Base-by-base conservation (phyloP, 306 rosid genomes). In the Casuarina glauca region DNA sequence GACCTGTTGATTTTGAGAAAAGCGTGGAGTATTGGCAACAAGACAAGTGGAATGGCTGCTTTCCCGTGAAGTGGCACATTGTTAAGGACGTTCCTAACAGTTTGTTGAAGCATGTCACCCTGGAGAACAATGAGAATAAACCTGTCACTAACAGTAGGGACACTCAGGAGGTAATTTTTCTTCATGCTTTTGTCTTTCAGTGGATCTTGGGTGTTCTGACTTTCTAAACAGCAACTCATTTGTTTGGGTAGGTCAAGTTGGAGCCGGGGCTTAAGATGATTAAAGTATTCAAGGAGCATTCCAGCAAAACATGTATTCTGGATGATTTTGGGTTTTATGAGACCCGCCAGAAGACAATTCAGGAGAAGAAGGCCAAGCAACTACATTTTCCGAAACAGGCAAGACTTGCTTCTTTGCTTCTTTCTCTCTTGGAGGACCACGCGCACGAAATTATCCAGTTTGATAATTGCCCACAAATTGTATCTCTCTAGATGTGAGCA, bases 41-140 rank as follows among this genome's bases (percentile, higher is more conserved):
- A 76, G 99, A 95, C 83, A 95, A 93, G 82, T 95, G 99, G 99
- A 95, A 91, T 62, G 99, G 99, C 68, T 95, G 97, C 73, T 95
- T 95, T 80, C 93, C 97, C 75, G 90, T 95, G 1, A 95, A 90
- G 88, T 95, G 99, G 99, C 97, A 91, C 79, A 71, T 95, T 48
- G 97, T 95, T 54, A 95, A 93, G 86, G 99, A 95, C 76, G 93
- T 95, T 49, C 99, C 99, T 6, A 95, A 95, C 90, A 93, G 93
- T 84, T 83, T 90, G 84, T 74, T 95, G 81, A 93, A 96, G 90
- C 97, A 93, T 88, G 93, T 95, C 9, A 93, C 93, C 6, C 89
- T 95, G 69, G 97, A 91, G 44, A 95, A 95, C 88, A 95, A 95
- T 50, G 99, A 95, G 90, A 91, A 95, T 85, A 95, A 95, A 57